Conservation (phyloP, 1,284 basidiomycete species). For the Moniliophthora roreri region DNA sequence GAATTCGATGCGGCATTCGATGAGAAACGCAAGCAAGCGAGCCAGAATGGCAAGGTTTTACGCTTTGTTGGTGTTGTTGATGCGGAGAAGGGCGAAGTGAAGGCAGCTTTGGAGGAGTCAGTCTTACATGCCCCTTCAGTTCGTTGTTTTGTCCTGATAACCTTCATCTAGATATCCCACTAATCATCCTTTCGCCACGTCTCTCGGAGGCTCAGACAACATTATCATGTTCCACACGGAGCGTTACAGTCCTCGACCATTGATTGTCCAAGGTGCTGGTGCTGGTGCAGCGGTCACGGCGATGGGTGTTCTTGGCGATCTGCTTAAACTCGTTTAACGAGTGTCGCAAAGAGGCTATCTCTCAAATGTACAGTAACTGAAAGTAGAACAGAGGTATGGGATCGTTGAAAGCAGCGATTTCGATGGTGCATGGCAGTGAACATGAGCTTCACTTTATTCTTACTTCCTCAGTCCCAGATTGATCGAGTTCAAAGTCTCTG, state of each 20-base stretch:
- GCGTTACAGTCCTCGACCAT: constrained; percentile 79
- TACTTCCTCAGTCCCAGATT: too few species aligned
- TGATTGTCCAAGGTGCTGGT: constrained; percentile 94
- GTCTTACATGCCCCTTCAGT: constrained; percentile 20
- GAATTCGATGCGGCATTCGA: constrained; percentile 87
- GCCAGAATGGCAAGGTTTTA: constrained; percentile 78
- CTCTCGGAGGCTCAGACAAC: constrained; percentile 95
- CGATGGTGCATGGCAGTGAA: too few species aligned
- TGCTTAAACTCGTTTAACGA: constrained; percentile 56
- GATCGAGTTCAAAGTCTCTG: too few species aligned
- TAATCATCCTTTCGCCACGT: constrained; percentile 92
- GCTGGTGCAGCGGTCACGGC: constrained; percentile 97
- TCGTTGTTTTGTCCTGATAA: constrained; percentile 4
- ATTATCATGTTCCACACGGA: constrained; percentile 97
- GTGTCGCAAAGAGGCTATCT: too few species aligned
- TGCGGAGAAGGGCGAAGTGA: constrained; percentile 69
- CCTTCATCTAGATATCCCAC: constrained; percentile 68
- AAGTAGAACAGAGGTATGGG: too few species aligned
- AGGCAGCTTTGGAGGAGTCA: constrained; percentile 86
- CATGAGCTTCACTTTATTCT: too few species aligned
- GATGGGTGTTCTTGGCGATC: constrained; percentile 92
- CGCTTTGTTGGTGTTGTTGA: constrained; percentile 97
- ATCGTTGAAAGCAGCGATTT: too few species aligned
- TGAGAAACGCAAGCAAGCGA: constrained; percentile 75
- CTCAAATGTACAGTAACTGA: too few species aligned